Evolutionary conservation across 2,329 filamentous ascomycete genomes (phyloP).

Genomic region (Fusarium anguioides): DNA sequence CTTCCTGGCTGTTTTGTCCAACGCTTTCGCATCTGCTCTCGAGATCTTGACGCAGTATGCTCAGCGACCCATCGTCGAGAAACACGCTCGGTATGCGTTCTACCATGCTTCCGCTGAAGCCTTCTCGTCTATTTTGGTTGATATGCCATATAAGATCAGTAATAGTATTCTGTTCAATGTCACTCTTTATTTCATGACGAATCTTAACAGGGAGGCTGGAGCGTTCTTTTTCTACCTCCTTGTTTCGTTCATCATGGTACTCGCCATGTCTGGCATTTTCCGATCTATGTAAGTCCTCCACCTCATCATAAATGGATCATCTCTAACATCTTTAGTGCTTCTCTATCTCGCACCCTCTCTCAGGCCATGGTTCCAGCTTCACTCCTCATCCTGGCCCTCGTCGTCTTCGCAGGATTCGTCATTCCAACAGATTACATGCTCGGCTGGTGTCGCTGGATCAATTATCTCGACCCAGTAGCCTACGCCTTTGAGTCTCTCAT

Average conservation of each 20-base stretch:
- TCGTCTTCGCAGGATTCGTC: conserved; percentile 62
- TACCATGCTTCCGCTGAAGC: conserved; percentile 53
- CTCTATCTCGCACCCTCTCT: conserved; percentile 64
- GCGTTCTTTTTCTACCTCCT: conserved; percentile 61
- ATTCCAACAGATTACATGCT: conserved; percentile 62
- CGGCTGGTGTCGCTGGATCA: conserved; percentile 76
- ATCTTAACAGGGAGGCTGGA: conserved; percentile 56
- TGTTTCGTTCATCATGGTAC: conserved; percentile 62
- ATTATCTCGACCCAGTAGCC: conserved; percentile 72
- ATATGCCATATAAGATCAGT: conserved; percentile 57
- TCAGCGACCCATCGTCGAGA: conserved; percentile 53
- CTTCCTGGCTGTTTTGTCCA: conserved; percentile 66
- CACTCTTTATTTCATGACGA: conserved; percentile 62
- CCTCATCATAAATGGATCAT: accelerated
- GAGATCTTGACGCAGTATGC: conserved; percentile 55
- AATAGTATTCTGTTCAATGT: conserved; percentile 57
- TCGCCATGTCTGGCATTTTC: conserved; percentile 75
- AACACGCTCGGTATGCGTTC: conserved; percentile 55
- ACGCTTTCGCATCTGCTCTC: conserved; percentile 57
- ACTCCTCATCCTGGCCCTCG: conserved; percentile 50
- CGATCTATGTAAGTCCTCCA: conserved; percentile 45
- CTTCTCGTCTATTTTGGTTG: conserved; percentile 52
- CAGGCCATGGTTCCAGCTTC: conserved; percentile 58
- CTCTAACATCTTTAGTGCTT: conserved; percentile 34
- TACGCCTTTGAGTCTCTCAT: conserved; percentile 75